Evolutionary conservation across 192 early-diverging fungal genomes (phyloP), one percentile per base, ranked within the genome.

Genomic region (Gaertneriomyces sp.): DNA sequence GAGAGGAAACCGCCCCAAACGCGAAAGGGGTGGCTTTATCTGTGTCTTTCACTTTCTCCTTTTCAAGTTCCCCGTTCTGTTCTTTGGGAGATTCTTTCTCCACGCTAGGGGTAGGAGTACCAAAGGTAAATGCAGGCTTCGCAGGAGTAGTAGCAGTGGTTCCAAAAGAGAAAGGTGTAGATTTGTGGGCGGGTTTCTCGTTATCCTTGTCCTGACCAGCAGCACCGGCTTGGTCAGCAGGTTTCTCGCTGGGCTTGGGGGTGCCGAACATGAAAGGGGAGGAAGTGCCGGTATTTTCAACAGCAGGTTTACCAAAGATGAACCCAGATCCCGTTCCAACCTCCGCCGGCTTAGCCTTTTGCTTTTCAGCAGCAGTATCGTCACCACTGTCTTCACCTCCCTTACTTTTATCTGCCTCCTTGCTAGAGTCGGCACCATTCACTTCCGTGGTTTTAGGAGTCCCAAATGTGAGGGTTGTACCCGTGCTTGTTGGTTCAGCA

Each of bases 111-210:
- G 16, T 17, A 17, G 12, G 12, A 0, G 47, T 49, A 17, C 47
- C 47, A 17, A 49, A 49, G 47, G 12, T 49, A 17, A 49, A 49
- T 2, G 47, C 47, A 12, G 47, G 47, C 47, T 49, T 49, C 17
- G 47, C 47, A 17, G 47, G 12, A 12, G 47, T 2, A 49, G 12
- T 17, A 17, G 47, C 47, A 49, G 47, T 17, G 12, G 38, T 14
- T 42, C 58, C 58, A 42, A 59, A 59, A 42, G 58, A 10, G 39
- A 43, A 43, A 2, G 61, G 17, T 52, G 61, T 7, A 51, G 61
- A 14, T 5, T 46, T 11, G 33, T 46, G 14, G 12, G 46, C 25
- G 53, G 61, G 42, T 16, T 19, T 52, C 33, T 19, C 7, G 50
- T 19, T 42, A 4, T 46, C 47, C 6, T 16, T 16, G 1, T 46